Conservation (phyloP, 306 rosid genomes). For the Abrus precatorius region DNA sequence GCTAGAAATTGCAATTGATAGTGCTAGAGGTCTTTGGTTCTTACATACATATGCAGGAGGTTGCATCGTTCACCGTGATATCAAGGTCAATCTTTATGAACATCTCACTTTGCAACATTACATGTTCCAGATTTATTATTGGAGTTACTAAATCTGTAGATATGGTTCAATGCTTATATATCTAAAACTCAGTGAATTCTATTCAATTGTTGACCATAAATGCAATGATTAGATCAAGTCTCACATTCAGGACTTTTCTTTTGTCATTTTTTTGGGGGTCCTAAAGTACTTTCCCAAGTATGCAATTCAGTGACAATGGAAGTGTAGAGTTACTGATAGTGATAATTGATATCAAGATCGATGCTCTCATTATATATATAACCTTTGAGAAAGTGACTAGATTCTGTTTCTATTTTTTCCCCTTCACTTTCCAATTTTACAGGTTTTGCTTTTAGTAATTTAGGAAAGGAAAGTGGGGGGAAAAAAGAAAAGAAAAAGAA, state of each 20-base stretch:
- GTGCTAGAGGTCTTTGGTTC: slow-evolving; percentile 74
- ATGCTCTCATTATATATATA: not conserved
- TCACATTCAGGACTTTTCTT: not conserved
- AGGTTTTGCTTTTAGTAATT: no score
- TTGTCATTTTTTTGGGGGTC: no score
- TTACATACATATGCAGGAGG: slow-evolving; percentile 70
- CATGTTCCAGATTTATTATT: not conserved
- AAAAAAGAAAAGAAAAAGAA: no score
- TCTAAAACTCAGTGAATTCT: not conserved
- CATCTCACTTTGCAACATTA: not conserved
- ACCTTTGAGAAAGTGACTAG: slow-evolving; percentile 9
- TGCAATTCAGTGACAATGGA: no score
- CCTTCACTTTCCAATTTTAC: no score
- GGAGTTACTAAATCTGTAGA: not conserved
- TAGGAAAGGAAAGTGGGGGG: no score
- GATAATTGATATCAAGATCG: not conserved
- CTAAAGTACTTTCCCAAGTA: no score
- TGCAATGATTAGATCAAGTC: slow-evolving; percentile 2
- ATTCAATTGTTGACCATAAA: not conserved
- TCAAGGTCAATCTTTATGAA: slow-evolving; percentile 60
- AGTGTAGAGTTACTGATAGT: not conserved
- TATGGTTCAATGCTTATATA: not conserved
- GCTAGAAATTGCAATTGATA: slow-evolving; percentile 68
- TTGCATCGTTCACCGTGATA: slow-evolving; percentile 78
- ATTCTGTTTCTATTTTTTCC: no score